Evolutionary conservation across 2,329 filamentous ascomycete genomes (phyloP).

Genomic region (Monilinia fructigena): DNA sequence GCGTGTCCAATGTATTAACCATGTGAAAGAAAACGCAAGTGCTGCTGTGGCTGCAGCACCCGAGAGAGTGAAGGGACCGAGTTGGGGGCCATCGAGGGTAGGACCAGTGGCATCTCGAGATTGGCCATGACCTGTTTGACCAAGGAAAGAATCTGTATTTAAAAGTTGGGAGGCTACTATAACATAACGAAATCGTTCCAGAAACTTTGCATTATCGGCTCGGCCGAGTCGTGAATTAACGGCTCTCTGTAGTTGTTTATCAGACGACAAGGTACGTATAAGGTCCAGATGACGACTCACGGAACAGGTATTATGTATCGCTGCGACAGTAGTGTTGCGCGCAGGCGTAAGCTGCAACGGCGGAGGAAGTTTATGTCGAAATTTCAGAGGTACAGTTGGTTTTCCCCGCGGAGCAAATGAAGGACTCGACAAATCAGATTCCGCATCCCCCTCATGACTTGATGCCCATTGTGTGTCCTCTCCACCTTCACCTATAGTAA

Average conservation of each 20-base stretch:
- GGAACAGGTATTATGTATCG: slow-evolving; percentile 52
- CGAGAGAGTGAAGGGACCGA: slow-evolving; percentile 54
- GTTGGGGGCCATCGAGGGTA: slow-evolving; percentile 30
- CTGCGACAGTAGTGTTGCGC: slow-evolving; percentile 44
- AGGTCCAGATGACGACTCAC: slow-evolving; percentile 43
- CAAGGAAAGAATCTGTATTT: slow-evolving; percentile 62
- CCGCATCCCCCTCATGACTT: slow-evolving; percentile 27
- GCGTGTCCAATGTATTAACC: slow-evolving; percentile 69
- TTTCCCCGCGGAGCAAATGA: slow-evolving; percentile 57
- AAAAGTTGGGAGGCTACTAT: slow-evolving; percentile 89
- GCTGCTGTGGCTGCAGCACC: slow-evolving; percentile 65
- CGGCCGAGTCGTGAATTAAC: slow-evolving; percentile 71
- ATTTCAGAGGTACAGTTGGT: slow-evolving; percentile 54
- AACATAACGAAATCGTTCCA: slow-evolving; percentile 90
- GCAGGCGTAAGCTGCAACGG: slow-evolving; percentile 47
- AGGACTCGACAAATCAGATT: slow-evolving; percentile 36
- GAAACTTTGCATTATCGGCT: slow-evolving; percentile 78
- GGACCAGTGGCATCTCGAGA: slow-evolving; percentile 29
- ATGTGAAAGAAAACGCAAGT: slow-evolving; percentile 55
- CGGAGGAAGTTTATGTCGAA: slow-evolving; percentile 50
- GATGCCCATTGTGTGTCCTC: slow-evolving; percentile 41
- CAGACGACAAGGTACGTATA: slow-evolving; percentile 10
- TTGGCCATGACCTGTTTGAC: slow-evolving; percentile 39
- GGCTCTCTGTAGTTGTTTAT: slow-evolving; percentile 53
- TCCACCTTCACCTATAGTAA: slow-evolving; percentile 46